phyloP scores from a whole-genome alignment of 192 early-diverging fungal species.

The Chytriomyces confervae region DNA sequence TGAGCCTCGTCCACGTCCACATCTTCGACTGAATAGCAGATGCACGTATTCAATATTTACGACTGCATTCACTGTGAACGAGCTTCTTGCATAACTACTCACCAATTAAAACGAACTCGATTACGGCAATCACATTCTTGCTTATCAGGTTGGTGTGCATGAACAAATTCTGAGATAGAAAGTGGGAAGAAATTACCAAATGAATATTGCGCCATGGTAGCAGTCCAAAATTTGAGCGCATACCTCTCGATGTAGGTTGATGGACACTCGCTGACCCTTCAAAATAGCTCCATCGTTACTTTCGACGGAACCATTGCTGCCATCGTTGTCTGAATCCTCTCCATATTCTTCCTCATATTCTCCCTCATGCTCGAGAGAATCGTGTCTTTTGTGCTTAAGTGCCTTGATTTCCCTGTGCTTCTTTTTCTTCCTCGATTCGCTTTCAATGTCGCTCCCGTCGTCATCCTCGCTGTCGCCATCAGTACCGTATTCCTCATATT shows the following conservation, averaged over 20 bases:
- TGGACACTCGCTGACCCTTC: slow-evolving; percentile 35
- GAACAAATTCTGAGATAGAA: slow-evolving; percentile 36
- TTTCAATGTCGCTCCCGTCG: slow-evolving; percentile 32
- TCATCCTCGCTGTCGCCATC: slow-evolving; percentile 32
- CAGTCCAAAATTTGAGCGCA: background rate
- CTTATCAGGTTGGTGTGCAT: slow-evolving; percentile 45
- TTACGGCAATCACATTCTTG: slow-evolving; percentile 39
- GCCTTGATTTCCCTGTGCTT: slow-evolving; percentile 11
- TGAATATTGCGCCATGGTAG: background rate
- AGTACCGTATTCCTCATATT: background rate
- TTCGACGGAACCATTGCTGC: background rate
- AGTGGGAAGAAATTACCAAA: background rate
- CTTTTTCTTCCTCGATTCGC: slow-evolving; percentile 35
- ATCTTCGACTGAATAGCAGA: background rate
- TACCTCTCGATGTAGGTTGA: slow-evolving; percentile 37
- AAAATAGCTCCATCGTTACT: slow-evolving; percentile 20
- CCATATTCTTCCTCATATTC: slow-evolving; percentile 13
- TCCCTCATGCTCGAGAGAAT: background rate
- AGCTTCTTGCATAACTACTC: slow-evolving; percentile 1
- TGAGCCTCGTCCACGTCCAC: background rate
- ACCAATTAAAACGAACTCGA: slow-evolving; percentile 44
- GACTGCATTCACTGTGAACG: background rate
- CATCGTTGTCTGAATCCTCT: slow-evolving; percentile 21
- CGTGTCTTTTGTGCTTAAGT: background rate
- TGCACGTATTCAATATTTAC: background rate